Evolutionary conservation across 345 rosid genomes (phyloP), one percentile per base, ranked within the genome.

Genomic region (Bruguiera gymnorhiza): DNA sequence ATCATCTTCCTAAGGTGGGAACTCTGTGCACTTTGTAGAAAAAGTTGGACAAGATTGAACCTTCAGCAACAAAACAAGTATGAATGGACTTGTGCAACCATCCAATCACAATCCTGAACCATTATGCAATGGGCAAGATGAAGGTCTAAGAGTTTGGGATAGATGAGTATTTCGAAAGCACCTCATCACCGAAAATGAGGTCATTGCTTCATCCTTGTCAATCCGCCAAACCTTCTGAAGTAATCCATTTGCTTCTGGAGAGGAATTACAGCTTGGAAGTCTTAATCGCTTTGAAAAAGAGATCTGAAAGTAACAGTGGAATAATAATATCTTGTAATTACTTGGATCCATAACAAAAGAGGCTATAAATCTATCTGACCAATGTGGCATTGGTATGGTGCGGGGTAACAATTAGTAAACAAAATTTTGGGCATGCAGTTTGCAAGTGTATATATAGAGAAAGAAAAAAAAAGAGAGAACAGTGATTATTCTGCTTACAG

Each of bases 171-270:
- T 43, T 31, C 54, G 26, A 63, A 81, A 73, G 62, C 78, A 92
- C 99, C 99, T 85, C 99, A 92, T 95, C 66, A 84, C 75, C 20
- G 97, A 83, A 85, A 89, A 95, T 54, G 93, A 87, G 20, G 88
- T 83, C 95, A 83, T 84, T 29, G 62, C 62, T 78, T 88, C 97
- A 73, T 95, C 99, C 83, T 95, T 95, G 78, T 90, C 82, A 71
- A 95, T 84, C 68, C 84, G 82, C 97, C 97, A 95, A 29, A 88
- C 76, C 79, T 83, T 87, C 62, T 78, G 77, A 62, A 75, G 74
- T 66, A 95, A 86, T 79, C 81, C 81, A 32, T 77, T 48, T 23
- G 52, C 80, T 79, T 83, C 85, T 50, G 84, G 74, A 68, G 85
- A 82, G 70, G 81, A 73, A 57, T 73, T 72, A 37, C 86, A 75